Evolutionary conservation across 371 early-diverging fungal species (phyloP), one percentile per base, ranked within the genome.

Genomic region (Apophysomyces ossiformis): DNA sequence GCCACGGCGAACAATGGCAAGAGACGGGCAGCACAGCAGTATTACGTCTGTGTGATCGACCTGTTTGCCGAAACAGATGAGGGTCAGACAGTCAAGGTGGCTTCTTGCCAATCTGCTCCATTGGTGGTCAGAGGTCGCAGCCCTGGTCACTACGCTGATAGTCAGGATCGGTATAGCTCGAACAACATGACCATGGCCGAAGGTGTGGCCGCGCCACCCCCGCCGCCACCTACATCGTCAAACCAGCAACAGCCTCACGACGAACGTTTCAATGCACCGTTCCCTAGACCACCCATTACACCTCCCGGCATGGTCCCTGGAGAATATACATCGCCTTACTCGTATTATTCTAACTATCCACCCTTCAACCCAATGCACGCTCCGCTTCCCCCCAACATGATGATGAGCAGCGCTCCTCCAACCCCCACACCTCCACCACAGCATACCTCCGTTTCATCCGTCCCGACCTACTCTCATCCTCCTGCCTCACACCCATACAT

Each of bases 1-100:
- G 92, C 95, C 21, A 95, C 95, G 0, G 92, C 92, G 59, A 94
- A 93, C 78, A 94, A 92, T 66, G 92, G 91, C 60, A 89, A 89
- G 69, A 86, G 92, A 39, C 80, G 78, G 11, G 90, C 92, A 44
- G 89, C 93, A 1, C 95, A 94, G 72, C 95, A 94, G 75, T 93
- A 91, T 74, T 91, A 91, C 68, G 79, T 87, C 47, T 69, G 91
- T 57, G 70, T 80, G 62, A 76, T 90, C 1, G 85, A 86, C 32
- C 69, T 92, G 47, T 83, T 78, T 62, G 92, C 89, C 7, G 82
- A 84, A 63, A 82, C 81, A 35, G 80, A 78, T 6, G 74, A 79
- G 37, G 85, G 84, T 43, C 68, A 68, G 54, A 72, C 68, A 26
- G 44, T 81, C 41, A 67, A 70, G 37, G 81, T 94, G 1, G 95